These are phyloP conservation scores for Dioscorea cayenensis DNA, from an alignment of 116 monocot genomes.

Conservation along the genomic window DNA sequence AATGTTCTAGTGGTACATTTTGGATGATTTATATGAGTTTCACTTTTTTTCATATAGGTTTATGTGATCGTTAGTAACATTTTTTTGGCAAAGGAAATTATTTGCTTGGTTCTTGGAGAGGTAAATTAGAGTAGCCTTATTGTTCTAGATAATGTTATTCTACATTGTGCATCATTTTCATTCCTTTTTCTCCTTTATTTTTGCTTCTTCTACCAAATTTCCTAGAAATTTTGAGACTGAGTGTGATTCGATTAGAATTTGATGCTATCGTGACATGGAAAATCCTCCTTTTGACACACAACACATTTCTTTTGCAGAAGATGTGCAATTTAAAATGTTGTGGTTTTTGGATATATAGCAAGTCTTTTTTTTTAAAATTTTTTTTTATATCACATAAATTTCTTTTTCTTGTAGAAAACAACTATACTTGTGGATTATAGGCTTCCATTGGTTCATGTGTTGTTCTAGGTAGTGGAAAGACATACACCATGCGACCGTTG, in stretches of 20 bases:
- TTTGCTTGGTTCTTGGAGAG: too few species aligned
- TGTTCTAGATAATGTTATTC: too few species aligned
- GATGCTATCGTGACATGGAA: neutral
- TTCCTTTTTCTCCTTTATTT: neutral
- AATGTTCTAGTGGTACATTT: neutral
- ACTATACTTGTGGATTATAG: neutral
- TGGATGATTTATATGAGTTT: too few species aligned
- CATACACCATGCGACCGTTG: slow-evolving; percentile 95
- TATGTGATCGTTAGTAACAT: too few species aligned
- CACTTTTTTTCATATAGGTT: too few species aligned
- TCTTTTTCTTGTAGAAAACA: neutral
- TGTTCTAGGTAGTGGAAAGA: slow-evolving; percentile 93
- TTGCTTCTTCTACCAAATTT: neutral
- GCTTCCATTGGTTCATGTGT: neutral
- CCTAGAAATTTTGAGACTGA: neutral
- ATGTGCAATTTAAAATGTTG: too few species aligned
- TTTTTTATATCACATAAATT: neutral
- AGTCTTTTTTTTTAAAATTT: too few species aligned
- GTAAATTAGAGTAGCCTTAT: too few species aligned
- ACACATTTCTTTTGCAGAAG: too few species aligned
- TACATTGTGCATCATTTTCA: too few species aligned
- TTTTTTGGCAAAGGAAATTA: too few species aligned
- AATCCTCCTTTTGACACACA: neutral
- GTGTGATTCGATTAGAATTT: neutral
- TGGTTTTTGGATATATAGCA: too few species aligned